Percentiles rank a stretch among this genome's conserved stretches.
Evolutionary conservation across 371 early-diverging fungal species (phyloP).

Genomic region (Fennellomyces sp.): DNA sequence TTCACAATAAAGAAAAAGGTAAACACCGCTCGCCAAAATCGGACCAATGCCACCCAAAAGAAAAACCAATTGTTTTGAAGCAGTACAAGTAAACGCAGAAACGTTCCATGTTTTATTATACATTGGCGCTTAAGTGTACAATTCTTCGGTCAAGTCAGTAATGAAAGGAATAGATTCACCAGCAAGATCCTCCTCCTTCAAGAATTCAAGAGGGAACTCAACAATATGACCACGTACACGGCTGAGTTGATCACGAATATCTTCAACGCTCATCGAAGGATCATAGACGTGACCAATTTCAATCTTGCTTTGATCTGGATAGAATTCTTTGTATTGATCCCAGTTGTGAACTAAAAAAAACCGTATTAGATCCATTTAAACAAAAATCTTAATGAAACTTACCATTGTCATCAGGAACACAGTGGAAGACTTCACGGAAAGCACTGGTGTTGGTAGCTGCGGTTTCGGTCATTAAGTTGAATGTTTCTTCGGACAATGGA

Average conservation of each 20-base stretch:
- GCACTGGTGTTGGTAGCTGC: conserved; percentile 63
- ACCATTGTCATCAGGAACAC: conserved; percentile 76
- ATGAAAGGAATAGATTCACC: conserved; percentile 40
- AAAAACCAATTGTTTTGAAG: not conserved
- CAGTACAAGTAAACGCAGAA: no score
- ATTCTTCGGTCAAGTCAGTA: conserved; percentile 28
- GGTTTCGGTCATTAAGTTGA: conserved; percentile 53
- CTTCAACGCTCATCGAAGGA: conserved; percentile 34
- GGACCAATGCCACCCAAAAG: no score
- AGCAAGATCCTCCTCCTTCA: conserved; percentile 55
- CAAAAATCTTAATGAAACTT: no score
- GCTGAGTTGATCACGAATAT: conserved; percentile 44
- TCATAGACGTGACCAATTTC: conserved; percentile 42
- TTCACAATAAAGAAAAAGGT: no score
- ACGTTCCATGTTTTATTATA: no score
- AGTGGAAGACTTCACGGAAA: conserved; percentile 74
- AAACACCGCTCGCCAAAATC: no score
- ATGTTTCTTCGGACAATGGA: conserved; percentile 62
- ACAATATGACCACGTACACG: conserved; percentile 70
- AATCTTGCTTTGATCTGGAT: conserved; percentile 40
- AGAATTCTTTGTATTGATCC: conserved; percentile 68
- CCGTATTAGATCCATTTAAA: no score
- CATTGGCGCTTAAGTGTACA: conserved; percentile 44
- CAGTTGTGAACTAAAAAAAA: conserved; percentile 53
- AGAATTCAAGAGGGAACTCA: conserved; percentile 74